A percentile compares a stretch with the other conserved stretches of the same genome.
Evolutionary conservation across 495 filamentous ascomycete genomes (phyloP).

Genomic region (Chaetomium fimeti): DNA sequence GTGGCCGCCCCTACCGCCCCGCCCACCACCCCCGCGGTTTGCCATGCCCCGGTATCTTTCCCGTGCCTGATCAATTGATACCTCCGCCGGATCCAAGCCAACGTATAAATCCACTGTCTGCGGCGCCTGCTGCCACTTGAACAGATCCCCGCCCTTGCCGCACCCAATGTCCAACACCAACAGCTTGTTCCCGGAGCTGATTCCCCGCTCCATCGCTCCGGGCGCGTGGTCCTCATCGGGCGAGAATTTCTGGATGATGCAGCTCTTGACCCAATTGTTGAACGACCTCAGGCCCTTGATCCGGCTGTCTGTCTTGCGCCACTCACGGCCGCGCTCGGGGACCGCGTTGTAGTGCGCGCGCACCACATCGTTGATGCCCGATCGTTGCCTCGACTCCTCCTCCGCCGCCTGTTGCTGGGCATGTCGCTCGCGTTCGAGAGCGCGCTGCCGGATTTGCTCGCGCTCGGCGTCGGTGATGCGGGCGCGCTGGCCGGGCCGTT

Average conservation of each 20-base stretch:
- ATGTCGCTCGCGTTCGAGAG: constrained; percentile 63
- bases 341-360: constrained; percentile 95
- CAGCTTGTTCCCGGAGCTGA: constrained; percentile 53
- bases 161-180: constrained; percentile 91
- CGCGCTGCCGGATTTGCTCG: constrained; percentile 64
- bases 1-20: constrained; percentile 54
- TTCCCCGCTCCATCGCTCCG: constrained; percentile 55
- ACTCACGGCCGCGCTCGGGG: constrained; percentile 84
- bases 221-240: constrained; percentile 68
- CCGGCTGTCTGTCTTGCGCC: constrained; percentile 86
- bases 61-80: constrained; percentile 83
- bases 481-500: constrained; percentile 80
- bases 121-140: constrained; percentile 91
- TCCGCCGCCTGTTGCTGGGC: constrained; percentile 50
- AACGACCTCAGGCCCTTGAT: constrained; percentile 93
- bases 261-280: constrained; percentile 99
- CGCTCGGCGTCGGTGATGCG: constrained; percentile 70
- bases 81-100: constrained; percentile 86
- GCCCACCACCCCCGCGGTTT: constrained; percentile 56
- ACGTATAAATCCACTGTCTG: constrained; percentile 85
- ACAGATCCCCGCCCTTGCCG: constrained; percentile 92
- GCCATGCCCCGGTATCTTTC: constrained; percentile 77
- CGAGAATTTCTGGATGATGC: constrained; percentile 93
- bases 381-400: constrained; percentile 36
- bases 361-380: constrained; percentile 78